Evolutionary conservation across 139 green algal species (phyloP).

Genomic region (Volvox africanus): DNA sequence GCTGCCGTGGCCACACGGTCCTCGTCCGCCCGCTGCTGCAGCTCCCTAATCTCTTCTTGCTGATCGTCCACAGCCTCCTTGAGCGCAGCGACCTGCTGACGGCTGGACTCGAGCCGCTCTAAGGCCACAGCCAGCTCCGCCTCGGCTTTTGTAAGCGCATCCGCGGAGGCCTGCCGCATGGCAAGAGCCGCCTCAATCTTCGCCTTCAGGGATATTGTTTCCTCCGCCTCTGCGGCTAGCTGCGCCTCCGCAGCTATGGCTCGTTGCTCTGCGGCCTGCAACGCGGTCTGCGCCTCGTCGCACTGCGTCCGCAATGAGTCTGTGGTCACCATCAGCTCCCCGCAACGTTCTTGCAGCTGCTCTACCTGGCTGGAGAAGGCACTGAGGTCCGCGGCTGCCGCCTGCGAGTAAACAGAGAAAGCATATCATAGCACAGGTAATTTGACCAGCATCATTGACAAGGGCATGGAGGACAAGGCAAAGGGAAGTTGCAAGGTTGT

Average conservation of each 20-base stretch:
- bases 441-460: no score
- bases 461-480: no score
- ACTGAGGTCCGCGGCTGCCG: background rate
- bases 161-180: background rate
- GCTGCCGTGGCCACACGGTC: background rate
- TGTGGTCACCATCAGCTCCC: background rate
- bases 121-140: background rate
- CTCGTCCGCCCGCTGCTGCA: background rate
- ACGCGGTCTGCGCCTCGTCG: background rate
- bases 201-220: background rate
- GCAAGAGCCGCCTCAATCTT: background rate
- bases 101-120: conserved; percentile 19
- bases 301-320: background rate
- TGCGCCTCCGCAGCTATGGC: background rate
- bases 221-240: background rate
- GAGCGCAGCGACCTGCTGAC: conserved; percentile 36
- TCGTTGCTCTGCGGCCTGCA: background rate
- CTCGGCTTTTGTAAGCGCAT: background rate
- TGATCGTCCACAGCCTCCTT: conserved; percentile 29
- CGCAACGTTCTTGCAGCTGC: conserved; percentile 40
- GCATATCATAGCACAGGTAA: no score
- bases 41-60: background rate
- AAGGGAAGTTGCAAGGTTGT: no score
- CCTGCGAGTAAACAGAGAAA: background rate
- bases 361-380: conserved; percentile 2